A percentile compares a stretch with the other conserved stretches of the same genome.
phyloP scores from a whole-genome alignment of 495 filamentous ascomycete species.

The Penicillium samsonianum region DNA sequence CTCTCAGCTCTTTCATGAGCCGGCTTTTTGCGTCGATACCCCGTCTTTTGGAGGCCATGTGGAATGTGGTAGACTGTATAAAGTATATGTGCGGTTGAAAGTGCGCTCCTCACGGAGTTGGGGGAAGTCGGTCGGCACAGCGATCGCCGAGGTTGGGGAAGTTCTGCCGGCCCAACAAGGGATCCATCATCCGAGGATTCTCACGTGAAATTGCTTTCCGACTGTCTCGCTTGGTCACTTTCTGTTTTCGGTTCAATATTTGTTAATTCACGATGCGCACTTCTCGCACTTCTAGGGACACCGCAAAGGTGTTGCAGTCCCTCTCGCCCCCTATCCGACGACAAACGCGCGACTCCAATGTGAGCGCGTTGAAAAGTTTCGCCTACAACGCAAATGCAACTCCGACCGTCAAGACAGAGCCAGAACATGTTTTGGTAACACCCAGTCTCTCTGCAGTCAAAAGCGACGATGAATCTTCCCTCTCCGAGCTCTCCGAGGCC shows the following conservation, averaged over 20 bases:
- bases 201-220: slow-evolving; percentile 28
- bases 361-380: slow-evolving; percentile 34
- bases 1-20: slow-evolving; percentile 65
- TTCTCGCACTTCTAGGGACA: slow-evolving; percentile 59
- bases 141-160: slow-evolving; percentile 13
- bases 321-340: slow-evolving; percentile 45
- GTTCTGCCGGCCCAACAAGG: slow-evolving; percentile 9
- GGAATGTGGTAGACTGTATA: slow-evolving; percentile 11
- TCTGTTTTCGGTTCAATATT: neutral
- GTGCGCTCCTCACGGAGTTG: neutral
- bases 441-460: slow-evolving; percentile 7
- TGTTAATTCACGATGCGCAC: slow-evolving; percentile 54
- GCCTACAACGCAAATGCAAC: slow-evolving; percentile 25
- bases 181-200: slow-evolving; percentile 1
- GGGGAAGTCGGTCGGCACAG: slow-evolving; percentile 6
- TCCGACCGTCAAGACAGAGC: slow-evolving; percentile 18
- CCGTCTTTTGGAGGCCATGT: slow-evolving; percentile 31
- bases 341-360: slow-evolving; percentile 38
- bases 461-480: slow-evolving; percentile 42
- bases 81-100: neutral
- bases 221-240: neutral
- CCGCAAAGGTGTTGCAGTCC: slow-evolving; percentile 52
- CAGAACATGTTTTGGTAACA: slow-evolving; percentile 12
- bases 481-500: slow-evolving; percentile 48
- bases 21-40: slow-evolving; percentile 52